A percentile compares a stretch with the other conserved stretches of the same genome.
phyloP scores from a whole-genome alignment of 2,329 filamentous ascomycete genomes.

The Trichoderma semiorbis region DNA sequence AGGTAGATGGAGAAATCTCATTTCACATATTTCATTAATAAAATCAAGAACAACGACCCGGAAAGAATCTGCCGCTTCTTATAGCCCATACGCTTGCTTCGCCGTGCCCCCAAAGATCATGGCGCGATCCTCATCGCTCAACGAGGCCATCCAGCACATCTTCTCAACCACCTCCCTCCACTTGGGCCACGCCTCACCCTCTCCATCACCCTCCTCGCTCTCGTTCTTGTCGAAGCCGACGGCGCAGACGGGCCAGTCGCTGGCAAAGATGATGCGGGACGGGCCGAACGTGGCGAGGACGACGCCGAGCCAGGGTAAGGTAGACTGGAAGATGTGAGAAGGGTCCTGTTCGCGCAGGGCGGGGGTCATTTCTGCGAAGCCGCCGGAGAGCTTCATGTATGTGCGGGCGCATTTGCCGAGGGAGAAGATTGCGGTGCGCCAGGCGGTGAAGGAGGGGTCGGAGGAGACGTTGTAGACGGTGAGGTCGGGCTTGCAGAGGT shows the following conservation, averaged over 20 bases:
- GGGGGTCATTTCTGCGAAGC: conserved; percentile 72
- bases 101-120: conserved; percentile 73
- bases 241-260: conserved; percentile 92
- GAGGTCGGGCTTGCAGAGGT: conserved; percentile 85
- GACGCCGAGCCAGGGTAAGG: conserved; percentile 69
- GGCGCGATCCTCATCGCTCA: conserved; percentile 59
- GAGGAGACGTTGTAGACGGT: conserved; percentile 54
- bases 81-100: conserved; percentile 63
- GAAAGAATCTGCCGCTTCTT: background rate
- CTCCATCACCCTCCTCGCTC: background rate
- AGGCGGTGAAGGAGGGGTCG: conserved; percentile 61
- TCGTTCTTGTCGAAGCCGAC: conserved; percentile 36
- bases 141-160: conserved; percentile 60
- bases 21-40: background rate
- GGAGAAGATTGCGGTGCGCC: conserved; percentile 65
- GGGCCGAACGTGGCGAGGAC: conserved; percentile 71
- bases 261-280: conserved; percentile 78
- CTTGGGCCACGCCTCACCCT: conserved; percentile 63
- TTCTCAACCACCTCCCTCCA: conserved; percentile 71
- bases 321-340: conserved; percentile 58
- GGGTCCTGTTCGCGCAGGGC: conserved; percentile 46
- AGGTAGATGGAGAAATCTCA: background rate
- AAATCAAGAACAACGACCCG: background rate
- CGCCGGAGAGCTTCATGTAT: conserved; percentile 92
- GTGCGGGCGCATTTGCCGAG: conserved; percentile 62